These are phyloP conservation scores for Diplosphaera chodatii DNA, from an alignment of 139 green algal species.

Conservation along the genomic window DNA sequence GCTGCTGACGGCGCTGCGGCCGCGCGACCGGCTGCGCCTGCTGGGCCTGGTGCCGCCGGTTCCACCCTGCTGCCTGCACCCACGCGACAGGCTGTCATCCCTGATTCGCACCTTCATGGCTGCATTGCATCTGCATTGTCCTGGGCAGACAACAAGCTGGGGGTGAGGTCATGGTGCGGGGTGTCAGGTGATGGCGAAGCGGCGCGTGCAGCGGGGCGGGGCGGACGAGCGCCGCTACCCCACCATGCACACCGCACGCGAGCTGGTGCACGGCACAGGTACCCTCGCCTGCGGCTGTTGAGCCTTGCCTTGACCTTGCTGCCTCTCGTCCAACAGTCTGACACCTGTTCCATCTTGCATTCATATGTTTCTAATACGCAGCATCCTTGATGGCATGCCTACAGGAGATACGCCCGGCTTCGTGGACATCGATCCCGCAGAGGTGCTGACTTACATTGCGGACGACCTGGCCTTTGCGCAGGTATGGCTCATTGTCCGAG, in stretches of 20 bases:
- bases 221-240: not conserved
- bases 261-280: not conserved
- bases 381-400: too few relatives aligned
- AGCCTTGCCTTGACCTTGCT: too few relatives aligned
- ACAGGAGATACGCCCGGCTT: not conserved
- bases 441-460: constrained; percentile 2
- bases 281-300: too few relatives aligned
- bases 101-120: too few relatives aligned
- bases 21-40: constrained; percentile 27
- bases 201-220: not conserved
- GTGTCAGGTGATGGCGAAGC: not conserved
- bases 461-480: not conserved
- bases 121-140: too few relatives aligned
- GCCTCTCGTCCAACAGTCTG: too few relatives aligned
- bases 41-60: constrained; percentile 23
- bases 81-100: too few relatives aligned
- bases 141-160: too few relatives aligned
- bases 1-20: constrained; percentile 21
- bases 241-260: not conserved
- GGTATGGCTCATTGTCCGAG: not conserved
- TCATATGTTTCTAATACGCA: too few relatives aligned
- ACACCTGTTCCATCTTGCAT: too few relatives aligned
- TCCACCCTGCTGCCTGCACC: too few relatives aligned
- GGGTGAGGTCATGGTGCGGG: not conserved
- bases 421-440: not conserved